phyloP scores from a whole-genome alignment of 306 rosid genomes.

The Adenanthera pavonina region DNA sequence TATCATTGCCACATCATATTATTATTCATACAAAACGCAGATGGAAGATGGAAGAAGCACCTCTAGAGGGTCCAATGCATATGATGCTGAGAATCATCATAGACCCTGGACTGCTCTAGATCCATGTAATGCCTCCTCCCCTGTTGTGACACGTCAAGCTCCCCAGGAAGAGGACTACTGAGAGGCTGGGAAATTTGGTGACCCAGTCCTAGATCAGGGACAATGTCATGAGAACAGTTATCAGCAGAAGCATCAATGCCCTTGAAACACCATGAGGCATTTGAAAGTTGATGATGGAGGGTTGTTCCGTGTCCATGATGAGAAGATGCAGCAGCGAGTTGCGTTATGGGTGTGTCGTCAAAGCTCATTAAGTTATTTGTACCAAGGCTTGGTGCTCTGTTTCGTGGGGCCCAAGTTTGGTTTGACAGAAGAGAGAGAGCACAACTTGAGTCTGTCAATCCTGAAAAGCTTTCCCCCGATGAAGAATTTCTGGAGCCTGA shows the following conservation, averaged over 20 bases:
- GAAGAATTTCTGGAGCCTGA: slow-evolving; percentile 53
- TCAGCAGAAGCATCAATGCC: slow-evolving; percentile 51
- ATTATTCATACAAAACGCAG: neutral
- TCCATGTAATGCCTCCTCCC: slow-evolving; percentile 80
- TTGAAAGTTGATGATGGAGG: slow-evolving; percentile 54
- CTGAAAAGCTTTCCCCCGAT: slow-evolving; percentile 70
- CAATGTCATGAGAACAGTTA: slow-evolving; percentile 54
- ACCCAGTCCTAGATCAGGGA: slow-evolving; percentile 68
- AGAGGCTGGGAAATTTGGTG: slow-evolving; percentile 65
- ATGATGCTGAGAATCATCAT: slow-evolving; percentile 47
- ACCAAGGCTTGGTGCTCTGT: slow-evolving; percentile 62
- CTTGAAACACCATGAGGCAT: slow-evolving; percentile 68
- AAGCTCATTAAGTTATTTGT: slow-evolving; percentile 60
- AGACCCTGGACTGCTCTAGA: slow-evolving; percentile 57
- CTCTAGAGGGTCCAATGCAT: slow-evolving; percentile 75
- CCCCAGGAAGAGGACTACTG: slow-evolving; percentile 51
- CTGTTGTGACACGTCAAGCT: slow-evolving; percentile 60
- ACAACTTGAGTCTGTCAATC: slow-evolving; percentile 80
- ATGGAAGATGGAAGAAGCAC: neutral
- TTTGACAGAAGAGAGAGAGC: slow-evolving; percentile 99
- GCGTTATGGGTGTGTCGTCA: slow-evolving; percentile 62
- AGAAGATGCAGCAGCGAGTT: slow-evolving; percentile 44
- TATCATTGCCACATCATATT: neutral
- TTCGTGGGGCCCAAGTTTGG: slow-evolving; percentile 83
- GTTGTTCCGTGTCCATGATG: slow-evolving; percentile 9